These are phyloP conservation scores for Penicillium flavigenum DNA, from an alignment of 495 filamentous ascomycete species.

Conservation along the genomic window DNA sequence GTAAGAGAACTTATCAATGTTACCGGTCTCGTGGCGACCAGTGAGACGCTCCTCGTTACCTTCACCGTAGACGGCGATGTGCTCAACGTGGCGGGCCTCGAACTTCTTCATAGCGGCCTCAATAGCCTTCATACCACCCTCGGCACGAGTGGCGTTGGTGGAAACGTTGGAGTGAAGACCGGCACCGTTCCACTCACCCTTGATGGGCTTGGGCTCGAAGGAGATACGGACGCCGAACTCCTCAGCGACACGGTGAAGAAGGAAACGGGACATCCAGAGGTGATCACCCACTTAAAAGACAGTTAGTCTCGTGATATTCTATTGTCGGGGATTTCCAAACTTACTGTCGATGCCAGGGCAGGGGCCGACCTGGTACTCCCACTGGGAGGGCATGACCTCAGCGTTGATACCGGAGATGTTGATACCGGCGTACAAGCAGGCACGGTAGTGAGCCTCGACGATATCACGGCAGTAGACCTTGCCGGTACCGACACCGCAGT, in stretches of 20 bases:
- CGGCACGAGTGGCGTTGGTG: conserved; percentile 77
- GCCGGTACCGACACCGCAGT: conserved; percentile 97
- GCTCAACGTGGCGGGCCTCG: conserved; percentile 83
- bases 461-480: conserved; percentile 98
- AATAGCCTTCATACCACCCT: conserved; percentile 93
- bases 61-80: conserved; percentile 96
- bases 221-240: conserved; percentile 97
- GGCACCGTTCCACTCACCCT: conserved; percentile 99
- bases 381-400: conserved; percentile 97
- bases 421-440: conserved; percentile 87
- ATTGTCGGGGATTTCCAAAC: conserved; percentile 23
- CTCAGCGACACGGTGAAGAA: conserved; percentile 94
- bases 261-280: conserved; percentile 95
- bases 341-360: conserved; percentile 83
- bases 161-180: conserved; percentile 98
- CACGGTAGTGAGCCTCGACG: conserved; percentile 97
- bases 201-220: conserved; percentile 96
- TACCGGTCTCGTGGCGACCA: conserved; percentile 90
- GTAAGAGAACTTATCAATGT: conserved; percentile 91
- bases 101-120: conserved; percentile 87
- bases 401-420: conserved; percentile 98
- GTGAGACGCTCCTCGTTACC: conserved; percentile 92
- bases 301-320: conserved; percentile 16
- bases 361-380: conserved; percentile 99
- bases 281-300: conserved; percentile 82